phyloP scores from a whole-genome alignment of 1,284 basidiomycete species.

The Exobasidium rhododendri region DNA sequence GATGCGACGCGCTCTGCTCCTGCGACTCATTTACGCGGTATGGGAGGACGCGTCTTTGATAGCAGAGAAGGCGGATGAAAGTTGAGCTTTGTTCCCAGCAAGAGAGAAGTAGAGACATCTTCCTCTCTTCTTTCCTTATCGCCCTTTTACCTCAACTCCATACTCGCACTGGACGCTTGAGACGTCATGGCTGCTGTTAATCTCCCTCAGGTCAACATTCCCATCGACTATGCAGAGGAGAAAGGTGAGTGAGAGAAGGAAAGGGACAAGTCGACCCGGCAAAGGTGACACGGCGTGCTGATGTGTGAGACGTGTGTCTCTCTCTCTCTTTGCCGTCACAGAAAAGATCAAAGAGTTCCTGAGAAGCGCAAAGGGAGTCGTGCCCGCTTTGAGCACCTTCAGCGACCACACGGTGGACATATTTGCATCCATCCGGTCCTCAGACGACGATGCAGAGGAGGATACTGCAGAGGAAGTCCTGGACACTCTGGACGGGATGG shows the following conservation, averaged over 20 bases:
- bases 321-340: neutral
- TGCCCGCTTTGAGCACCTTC: slow-evolving; percentile 9
- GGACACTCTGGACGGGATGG: slow-evolving; percentile 17
- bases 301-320: too few relatives aligned
- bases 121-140: neutral
- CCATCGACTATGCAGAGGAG: slow-evolving; percentile 61
- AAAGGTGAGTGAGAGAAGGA: slow-evolving; percentile 56
- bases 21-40: neutral
- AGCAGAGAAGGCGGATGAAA: neutral
- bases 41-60: neutral
- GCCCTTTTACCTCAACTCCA: neutral
- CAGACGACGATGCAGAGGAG: slow-evolving; percentile 15
- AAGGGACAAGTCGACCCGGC: too few relatives aligned
- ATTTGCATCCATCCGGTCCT: slow-evolving; percentile 22
- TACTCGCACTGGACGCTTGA: neutral
- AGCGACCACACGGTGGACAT: slow-evolving; percentile 15
- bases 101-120: too few relatives aligned
- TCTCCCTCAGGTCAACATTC: slow-evolving; percentile 61
- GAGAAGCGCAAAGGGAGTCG: slow-evolving; percentile 36
- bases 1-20: neutral
- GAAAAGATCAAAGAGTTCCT: slow-evolving; percentile 50
- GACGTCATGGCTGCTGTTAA: slow-evolving; percentile 18
- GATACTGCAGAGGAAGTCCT: slow-evolving; percentile 14
- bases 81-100: too few relatives aligned
- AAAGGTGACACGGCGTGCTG: too few relatives aligned